Conservation (phyloP, 1,284 basidiomycete genomes). For the Veloboletus limbatus region DNA sequence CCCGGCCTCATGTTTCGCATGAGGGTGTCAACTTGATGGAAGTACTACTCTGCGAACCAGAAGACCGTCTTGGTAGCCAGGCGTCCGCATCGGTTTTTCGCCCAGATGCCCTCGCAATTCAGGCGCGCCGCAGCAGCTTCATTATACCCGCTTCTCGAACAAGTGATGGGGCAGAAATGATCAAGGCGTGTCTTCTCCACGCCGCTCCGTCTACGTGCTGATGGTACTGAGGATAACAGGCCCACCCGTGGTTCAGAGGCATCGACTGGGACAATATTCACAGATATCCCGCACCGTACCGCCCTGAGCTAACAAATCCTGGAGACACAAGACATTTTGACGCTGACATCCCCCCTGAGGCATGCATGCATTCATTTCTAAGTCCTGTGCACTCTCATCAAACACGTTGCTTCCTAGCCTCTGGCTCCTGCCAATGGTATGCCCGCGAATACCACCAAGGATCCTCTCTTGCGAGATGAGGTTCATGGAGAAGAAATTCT, state of each 20-base stretch:
- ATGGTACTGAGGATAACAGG: conserved; percentile 42
- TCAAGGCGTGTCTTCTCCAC: conserved; percentile 61
- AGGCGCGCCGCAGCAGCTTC: conserved; percentile 75
- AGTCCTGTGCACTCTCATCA: conserved; percentile 25
- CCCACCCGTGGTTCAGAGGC: conserved; percentile 83
- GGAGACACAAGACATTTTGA: conserved; percentile 92
- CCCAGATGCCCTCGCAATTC: conserved; percentile 74
- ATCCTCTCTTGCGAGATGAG: conserved; percentile 83
- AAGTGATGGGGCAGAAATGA: conserved; percentile 81
- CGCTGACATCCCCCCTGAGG: conserved; percentile 89
- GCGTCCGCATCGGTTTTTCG: conserved; percentile 63
- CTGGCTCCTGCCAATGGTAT: conserved; percentile 87
- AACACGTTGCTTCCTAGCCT: conserved; percentile 54
- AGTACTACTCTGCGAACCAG: conserved; percentile 87
- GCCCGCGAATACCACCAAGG: conserved; percentile 78
- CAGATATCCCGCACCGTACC: conserved; percentile 80
- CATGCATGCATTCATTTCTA: conserved; percentile 41
- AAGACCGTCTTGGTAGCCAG: conserved; percentile 86
- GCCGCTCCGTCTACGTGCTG: conserved; percentile 20
- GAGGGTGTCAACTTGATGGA: conserved; percentile 88
- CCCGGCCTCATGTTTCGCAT: conserved; percentile 77
- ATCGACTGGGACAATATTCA: conserved; percentile 86
- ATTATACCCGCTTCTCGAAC: conserved; percentile 49
- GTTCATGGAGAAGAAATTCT: conserved; percentile 83
- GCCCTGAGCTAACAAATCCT: conserved; percentile 73